Conservation (phyloP, 75 land plant species). For the Pinus taeda region DNA sequence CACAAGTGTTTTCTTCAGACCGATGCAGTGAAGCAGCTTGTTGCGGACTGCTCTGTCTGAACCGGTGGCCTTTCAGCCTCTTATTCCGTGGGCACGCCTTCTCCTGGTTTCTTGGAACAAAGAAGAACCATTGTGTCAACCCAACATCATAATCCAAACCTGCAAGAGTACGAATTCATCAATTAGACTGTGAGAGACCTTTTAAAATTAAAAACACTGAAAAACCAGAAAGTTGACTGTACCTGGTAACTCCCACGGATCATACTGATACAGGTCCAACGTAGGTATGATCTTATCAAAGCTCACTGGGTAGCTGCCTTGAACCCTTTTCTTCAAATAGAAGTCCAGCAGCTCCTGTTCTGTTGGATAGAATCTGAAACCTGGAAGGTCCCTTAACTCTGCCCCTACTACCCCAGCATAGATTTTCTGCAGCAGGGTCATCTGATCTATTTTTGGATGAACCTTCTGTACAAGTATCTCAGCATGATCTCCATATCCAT, state of each 20-base stretch:
- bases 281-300: not conserved
- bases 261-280: slow-evolving; percentile 12
- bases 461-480: too few relatives aligned
- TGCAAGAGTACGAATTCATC: too few relatives aligned
- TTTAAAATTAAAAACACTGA: not conserved
- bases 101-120: not conserved
- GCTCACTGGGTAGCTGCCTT: not conserved
- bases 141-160: not conserved
- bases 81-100: slow-evolving; percentile 49
- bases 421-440: too few relatives aligned
- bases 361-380: slow-evolving; percentile 24
- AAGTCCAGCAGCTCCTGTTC: slow-evolving; percentile 17
- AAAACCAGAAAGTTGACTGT: not conserved
- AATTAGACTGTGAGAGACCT: too few relatives aligned
- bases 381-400: slow-evolving; percentile 14
- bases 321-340: slow-evolving; percentile 14
- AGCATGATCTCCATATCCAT: too few relatives aligned
- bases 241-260: slow-evolving; percentile 22
- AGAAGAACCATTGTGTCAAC: not conserved
- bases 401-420: not conserved
- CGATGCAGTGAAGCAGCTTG: slow-evolving; percentile 20
- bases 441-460: too few relatives aligned
- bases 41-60: slow-evolving; percentile 43
- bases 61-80: slow-evolving; percentile 67
- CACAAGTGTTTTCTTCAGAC: slow-evolving; percentile 58